These are phyloP conservation scores for Colletotrichum sp. DNA, from an alignment of 2,329 filamentous ascomycete species.

Conservation along the genomic window DNA sequence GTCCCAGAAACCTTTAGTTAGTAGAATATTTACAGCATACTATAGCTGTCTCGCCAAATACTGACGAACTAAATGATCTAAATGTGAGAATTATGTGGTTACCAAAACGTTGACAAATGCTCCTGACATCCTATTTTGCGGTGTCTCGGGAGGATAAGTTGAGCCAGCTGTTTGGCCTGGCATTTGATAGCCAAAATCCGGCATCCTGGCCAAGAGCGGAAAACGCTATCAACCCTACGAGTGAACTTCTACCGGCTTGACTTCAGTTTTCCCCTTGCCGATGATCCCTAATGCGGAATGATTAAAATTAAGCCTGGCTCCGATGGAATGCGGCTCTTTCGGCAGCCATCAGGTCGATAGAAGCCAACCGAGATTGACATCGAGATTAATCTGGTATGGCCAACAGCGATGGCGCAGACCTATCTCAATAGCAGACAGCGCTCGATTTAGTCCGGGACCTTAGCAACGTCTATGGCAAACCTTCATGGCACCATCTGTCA, in stretches of 20 bases:
- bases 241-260: too few relatives aligned
- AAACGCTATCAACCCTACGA: too few relatives aligned
- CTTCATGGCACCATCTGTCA: neutral
- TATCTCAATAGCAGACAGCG: neutral
- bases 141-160: fast-evolving
- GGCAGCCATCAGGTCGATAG: neutral
- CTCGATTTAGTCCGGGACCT: neutral
- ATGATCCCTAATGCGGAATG: too few relatives aligned
- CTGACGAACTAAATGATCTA: fast-evolving
- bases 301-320: neutral
- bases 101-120: fast-evolving
- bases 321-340: neutral
- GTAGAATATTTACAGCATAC: neutral
- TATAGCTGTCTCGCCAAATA: neutral
- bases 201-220: too few relatives aligned
- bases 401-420: neutral
- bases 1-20: fast-evolving
- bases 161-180: neutral
- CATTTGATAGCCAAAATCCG: too few relatives aligned
- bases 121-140: too few relatives aligned
- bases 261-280: too few relatives aligned
- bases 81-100: neutral
- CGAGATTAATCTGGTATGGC: neutral
- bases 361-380: too few relatives aligned
- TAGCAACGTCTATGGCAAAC: neutral